Base-by-base conservation (phyloP, 805 yeast species). In the Naumovozyma baii region DNA sequence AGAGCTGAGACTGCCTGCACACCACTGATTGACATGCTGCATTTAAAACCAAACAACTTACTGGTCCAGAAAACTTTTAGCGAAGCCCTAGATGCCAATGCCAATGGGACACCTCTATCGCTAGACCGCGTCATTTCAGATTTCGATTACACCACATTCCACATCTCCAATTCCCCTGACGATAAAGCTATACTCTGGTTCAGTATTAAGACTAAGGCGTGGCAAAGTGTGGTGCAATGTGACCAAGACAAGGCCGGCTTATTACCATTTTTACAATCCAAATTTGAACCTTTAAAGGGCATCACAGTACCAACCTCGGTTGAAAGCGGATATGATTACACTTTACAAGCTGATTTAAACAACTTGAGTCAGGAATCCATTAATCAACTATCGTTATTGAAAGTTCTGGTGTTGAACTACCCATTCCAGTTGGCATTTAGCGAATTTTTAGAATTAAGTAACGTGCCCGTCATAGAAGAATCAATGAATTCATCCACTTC, bases 111-210 rank as follows among this genome's bases (percentile, higher is more conserved):
- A n/a, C 59, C 64, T 10, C 44, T 60, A 33, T 54, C 54, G 3
- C 75, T 87, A 37, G 96, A 92, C 63, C 76, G 96, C 61, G 78
- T 90, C 45, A 76, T 92, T 46, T 80, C 94, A 31, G 99, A 92
- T 67, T 92, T 92, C 53, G 99, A 92, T 63, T 86, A 86, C 66
- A 94, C 96, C 37, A 83, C 92, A 22, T 88, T 83, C 64, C 97
- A 90, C 62, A 69, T 92, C 45, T 81, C 95, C 36, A 90, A 53
- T 41, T 40, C 51, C n/a, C 84, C 88, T 2, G 87, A 79, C 49
- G 69, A 76, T 44, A 84, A 81, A 64, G 61, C 78, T 28, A 53
- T 43, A 3, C 32, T 61, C 31, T 41, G 39, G 29, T 32, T 61
- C 36, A 55, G 62, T 37, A 47, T 60, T 38, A 53, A 47, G 25